Conservation (phyloP, 306 rosid genomes). For the Trifolium dubium region DNA sequence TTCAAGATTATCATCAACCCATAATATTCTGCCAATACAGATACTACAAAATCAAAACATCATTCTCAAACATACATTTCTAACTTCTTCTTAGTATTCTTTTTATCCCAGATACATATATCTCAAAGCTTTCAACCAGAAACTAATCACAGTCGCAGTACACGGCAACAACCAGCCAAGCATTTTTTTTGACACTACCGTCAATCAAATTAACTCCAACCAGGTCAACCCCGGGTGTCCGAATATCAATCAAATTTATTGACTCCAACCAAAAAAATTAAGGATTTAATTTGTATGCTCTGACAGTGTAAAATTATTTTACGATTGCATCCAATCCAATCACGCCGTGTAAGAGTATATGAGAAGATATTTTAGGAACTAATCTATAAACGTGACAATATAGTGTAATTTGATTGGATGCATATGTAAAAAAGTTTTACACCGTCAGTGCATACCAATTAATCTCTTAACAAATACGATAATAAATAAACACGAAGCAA, state of each 20-base stretch:
- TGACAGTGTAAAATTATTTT: too few species aligned
- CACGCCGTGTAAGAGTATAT: too few species aligned
- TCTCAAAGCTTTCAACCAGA: background rate
- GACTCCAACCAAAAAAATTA: background rate
- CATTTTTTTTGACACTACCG: background rate
- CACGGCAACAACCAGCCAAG: background rate
- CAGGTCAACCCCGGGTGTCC: background rate
- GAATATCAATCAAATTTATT: background rate
- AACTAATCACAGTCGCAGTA: background rate
- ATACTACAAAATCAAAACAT: background rate
- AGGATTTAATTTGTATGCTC: too few species aligned
- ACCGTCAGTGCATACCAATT: too few species aligned
- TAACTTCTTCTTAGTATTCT: slow-evolving; percentile 5
- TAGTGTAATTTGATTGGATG: too few species aligned
- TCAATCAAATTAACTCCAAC: too few species aligned
- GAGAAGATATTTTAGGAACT: too few species aligned
- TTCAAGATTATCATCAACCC: background rate
- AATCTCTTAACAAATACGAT: too few species aligned
- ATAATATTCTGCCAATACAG: slow-evolving; percentile 1
- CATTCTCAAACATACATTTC: background rate
- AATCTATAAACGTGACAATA: too few species aligned
- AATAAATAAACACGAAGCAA: too few species aligned
- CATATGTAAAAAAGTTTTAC: too few species aligned
- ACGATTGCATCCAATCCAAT: too few species aligned
- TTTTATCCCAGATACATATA: background rate